Percentiles rank a stretch among this genome's conserved stretches.
Evolutionary conservation across 1,139 yeast species (phyloP).

Genomic region (Trichomonascaceae sp.): DNA sequence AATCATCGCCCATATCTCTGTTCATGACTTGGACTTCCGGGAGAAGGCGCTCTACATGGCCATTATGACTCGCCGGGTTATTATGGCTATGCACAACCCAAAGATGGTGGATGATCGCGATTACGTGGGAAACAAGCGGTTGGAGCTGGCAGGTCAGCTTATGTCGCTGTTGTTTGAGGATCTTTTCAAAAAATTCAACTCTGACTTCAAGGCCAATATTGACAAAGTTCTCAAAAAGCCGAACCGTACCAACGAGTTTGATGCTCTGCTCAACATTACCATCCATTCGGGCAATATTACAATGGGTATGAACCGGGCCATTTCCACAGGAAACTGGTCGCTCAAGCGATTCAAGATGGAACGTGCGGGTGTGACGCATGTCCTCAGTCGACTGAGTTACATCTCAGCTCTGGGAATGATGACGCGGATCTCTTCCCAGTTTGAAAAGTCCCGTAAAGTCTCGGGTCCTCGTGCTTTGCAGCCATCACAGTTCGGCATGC

Average conservation of each 20-base stretch:
- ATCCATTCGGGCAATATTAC: constrained; percentile 90
- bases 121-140: constrained; percentile 94
- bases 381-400: constrained; percentile 76
- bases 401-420: constrained; percentile 97
- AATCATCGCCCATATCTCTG: constrained; percentile 88
- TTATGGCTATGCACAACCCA: constrained; percentile 92
- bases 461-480: constrained; percentile 98
- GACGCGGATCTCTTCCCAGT: constrained; percentile 98
- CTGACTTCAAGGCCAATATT: constrained; percentile 85
- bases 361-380: constrained; percentile 98
- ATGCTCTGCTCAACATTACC: constrained; percentile 77
- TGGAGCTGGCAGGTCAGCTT: constrained; percentile 94
- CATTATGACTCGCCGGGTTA: constrained; percentile 90
- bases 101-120: constrained; percentile 96
- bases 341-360: constrained; percentile 98
- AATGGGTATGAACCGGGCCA: constrained; percentile 88
- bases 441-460: constrained; percentile 93
- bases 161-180: constrained; percentile 93
- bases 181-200: constrained; percentile 87
- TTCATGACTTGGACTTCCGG: constrained; percentile 72
- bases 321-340: constrained; percentile 98
- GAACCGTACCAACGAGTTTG: constrained; percentile 88
- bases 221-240: constrained; percentile 92
- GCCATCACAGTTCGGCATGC: constrained; percentile 98
- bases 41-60: constrained; percentile 93